phyloP scores from a whole-genome alignment of 805 yeast genomes.

The Saccharomycopsis javanensis region DNA sequence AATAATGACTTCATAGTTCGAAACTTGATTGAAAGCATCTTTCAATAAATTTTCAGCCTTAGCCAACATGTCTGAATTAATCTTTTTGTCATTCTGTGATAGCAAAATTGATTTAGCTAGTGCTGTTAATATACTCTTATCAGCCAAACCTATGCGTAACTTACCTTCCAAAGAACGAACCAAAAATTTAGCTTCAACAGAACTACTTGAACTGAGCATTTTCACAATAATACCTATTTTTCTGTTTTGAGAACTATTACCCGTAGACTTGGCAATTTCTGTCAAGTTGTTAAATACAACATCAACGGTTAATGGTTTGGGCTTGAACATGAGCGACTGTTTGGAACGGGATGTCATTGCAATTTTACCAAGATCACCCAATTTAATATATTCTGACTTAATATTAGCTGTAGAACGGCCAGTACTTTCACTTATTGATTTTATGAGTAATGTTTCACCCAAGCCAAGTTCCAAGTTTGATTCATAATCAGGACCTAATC shows the following conservation, averaged over 20 bases:
- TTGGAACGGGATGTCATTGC: slow-evolving; percentile 75
- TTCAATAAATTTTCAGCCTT: slow-evolving; percentile 70
- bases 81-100: slow-evolving; percentile 37
- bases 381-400: slow-evolving; percentile 61
- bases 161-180: slow-evolving; percentile 90
- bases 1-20: slow-evolving; percentile 79
- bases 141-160: slow-evolving; percentile 86
- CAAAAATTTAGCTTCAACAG: slow-evolving; percentile 80
- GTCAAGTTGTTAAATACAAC: slow-evolving; percentile 66
- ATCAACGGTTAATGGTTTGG: slow-evolving; percentile 65
- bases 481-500: slow-evolving; percentile 92
- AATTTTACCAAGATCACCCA: slow-evolving; percentile 86
- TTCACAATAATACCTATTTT: slow-evolving; percentile 74
- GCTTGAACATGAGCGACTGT: slow-evolving; percentile 91
- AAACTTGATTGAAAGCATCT: slow-evolving; percentile 82
- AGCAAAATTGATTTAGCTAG: slow-evolving; percentile 73
- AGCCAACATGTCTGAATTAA: slow-evolving; percentile 38
- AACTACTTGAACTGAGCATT: slow-evolving; percentile 77
- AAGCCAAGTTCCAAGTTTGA: slow-evolving; percentile 79
- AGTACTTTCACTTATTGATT: slow-evolving; percentile 82
- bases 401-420: slow-evolving; percentile 69
- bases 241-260: slow-evolving; percentile 69
- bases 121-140: slow-evolving; percentile 78
- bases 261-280: slow-evolving; percentile 68
- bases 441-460: slow-evolving; percentile 82